Evolutionary conservation across 2,329 filamentous ascomycete species (phyloP).

Genomic region (Chalara sp.): DNA sequence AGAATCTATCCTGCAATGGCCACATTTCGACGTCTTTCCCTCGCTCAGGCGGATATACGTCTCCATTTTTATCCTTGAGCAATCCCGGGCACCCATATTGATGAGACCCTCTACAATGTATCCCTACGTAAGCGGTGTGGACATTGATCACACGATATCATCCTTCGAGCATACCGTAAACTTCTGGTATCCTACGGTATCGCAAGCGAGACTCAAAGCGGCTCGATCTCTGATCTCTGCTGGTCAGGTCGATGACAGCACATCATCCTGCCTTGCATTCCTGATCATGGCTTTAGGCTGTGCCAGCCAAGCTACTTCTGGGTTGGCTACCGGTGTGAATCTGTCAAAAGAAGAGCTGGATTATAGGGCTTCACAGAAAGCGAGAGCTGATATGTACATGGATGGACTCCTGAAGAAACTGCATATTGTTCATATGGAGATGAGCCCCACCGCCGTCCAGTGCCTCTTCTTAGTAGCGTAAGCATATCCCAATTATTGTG

Average conservation of each 20-base stretch:
- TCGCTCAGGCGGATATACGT: slow-evolving; percentile 35
- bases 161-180: slow-evolving; percentile 42
- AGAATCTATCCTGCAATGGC: slow-evolving; percentile 45
- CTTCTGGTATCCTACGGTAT: slow-evolving; percentile 47
- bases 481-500: slow-evolving; percentile 9
- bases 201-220: slow-evolving; percentile 28
- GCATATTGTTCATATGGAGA: slow-evolving; percentile 38
- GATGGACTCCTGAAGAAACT: slow-evolving; percentile 37
- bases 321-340: slow-evolving; percentile 15
- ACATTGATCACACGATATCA: slow-evolving; percentile 34
- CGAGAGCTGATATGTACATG: slow-evolving; percentile 18
- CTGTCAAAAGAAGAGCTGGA: slow-evolving; percentile 25
- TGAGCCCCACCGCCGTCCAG: slow-evolving; percentile 39
- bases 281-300: slow-evolving; percentile 43
- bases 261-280: slow-evolving; percentile 32
- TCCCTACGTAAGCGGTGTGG: slow-evolving; percentile 35
- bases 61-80: slow-evolving; percentile 42
- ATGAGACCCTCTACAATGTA: slow-evolving; percentile 30
- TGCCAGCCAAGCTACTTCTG: slow-evolving; percentile 33
- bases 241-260: not conserved
- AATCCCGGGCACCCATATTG: slow-evolving; percentile 31
- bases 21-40: slow-evolving; percentile 39
- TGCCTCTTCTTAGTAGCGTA: slow-evolving; percentile 45
- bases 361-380: slow-evolving; percentile 17
- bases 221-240: not conserved